phyloP scores from a whole-genome alignment of 768 basidiomycete genomes.

The Russula lepida region DNA sequence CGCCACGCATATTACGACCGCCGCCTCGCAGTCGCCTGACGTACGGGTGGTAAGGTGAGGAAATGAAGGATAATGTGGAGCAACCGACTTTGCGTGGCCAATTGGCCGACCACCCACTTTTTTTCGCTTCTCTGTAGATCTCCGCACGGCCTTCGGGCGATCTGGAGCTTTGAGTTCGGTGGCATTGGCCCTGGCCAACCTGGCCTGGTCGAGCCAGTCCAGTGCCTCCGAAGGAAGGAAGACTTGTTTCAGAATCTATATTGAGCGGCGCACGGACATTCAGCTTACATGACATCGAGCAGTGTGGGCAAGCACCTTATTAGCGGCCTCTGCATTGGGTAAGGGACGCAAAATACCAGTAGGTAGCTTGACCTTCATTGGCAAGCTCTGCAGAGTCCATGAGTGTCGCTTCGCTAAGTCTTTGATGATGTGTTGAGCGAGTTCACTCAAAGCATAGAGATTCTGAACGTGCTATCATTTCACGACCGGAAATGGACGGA shows the following conservation, averaged over 20 bases:
- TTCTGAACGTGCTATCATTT: constrained; percentile 42
- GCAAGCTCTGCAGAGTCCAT: constrained; percentile 75
- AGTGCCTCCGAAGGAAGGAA: constrained; percentile 58
- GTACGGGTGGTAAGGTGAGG: constrained; percentile 1
- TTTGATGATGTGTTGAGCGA: constrained; percentile 83
- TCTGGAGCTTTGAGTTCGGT: constrained; percentile 25
- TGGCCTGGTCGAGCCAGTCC: constrained; percentile 48
- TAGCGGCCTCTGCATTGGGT: constrained; percentile 54
- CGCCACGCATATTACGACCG: constrained; percentile 24
- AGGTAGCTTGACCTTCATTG: constrained; percentile 73
- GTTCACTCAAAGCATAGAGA: constrained; percentile 78
- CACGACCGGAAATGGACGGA: not conserved
- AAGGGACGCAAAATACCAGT: constrained; percentile 71
- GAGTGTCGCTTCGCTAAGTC: constrained; percentile 48
- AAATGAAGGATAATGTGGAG: not conserved
- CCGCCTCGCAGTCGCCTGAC: constrained; percentile 23
- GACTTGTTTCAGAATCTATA: constrained; percentile 59
- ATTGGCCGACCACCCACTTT: constrained; percentile 39
- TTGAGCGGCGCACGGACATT: not conserved
- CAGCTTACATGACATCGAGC: not conserved
- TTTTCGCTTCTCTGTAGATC: constrained; percentile 49
- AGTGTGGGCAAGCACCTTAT: constrained; percentile 38
- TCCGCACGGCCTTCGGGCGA: constrained; percentile 39
- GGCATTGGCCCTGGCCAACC: constrained; percentile 25
- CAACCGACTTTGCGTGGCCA: constrained; percentile 41